Percentiles rank a stretch among this genome's conserved stretches.
These are phyloP conservation scores for Yarrowia keelungensis DNA, from an alignment of 805 yeast species.

Conservation along the genomic window DNA sequence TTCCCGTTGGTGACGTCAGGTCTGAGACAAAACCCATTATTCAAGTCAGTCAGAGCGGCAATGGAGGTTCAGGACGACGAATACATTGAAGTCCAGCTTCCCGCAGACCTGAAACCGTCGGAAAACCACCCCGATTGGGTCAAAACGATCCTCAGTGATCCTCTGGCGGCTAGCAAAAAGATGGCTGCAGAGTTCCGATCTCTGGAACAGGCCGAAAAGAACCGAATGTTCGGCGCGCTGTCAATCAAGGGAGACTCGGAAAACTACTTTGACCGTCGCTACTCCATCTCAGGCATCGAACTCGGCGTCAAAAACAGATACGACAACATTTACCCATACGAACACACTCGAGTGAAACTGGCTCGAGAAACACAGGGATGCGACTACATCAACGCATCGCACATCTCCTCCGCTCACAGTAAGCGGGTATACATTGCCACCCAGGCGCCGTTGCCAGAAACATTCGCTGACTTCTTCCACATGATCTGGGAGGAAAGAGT, in stretches of 20 bases:
- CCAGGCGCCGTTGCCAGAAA: conserved; percentile 85
- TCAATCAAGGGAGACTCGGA: conserved; percentile 30
- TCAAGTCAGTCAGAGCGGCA: conserved; percentile 44
- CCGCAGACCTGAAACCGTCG: conserved; percentile 41
- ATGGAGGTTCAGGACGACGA: conserved; percentile 41
- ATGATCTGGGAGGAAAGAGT: conserved; percentile 71
- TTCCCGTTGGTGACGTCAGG: conserved; percentile 46
- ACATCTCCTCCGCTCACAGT: conserved; percentile 55
- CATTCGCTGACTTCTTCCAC: conserved; percentile 86
- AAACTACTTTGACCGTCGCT: conserved; percentile 46
- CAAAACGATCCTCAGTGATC: conserved; percentile 49
- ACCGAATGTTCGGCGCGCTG: conserved; percentile 62
- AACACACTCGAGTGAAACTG: conserved; percentile 74
- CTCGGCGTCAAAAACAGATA: conserved; percentile 82
- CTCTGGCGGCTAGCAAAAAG: conserved; percentile 51
- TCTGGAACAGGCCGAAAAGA: conserved; percentile 73
- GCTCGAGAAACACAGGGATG: conserved; percentile 29
- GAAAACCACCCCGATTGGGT: conserved; percentile 64
- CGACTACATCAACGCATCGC: conserved; percentile 89
- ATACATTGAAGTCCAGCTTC: conserved; percentile 39
- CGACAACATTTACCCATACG: conserved; percentile 86
- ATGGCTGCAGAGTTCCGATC: conserved; percentile 63
- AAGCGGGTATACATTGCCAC: conserved; percentile 75
- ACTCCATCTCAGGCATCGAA: conserved; percentile 76
- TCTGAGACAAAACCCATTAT: conserved; percentile 41